Evolutionary conservation across 2,329 filamentous ascomycete species (phyloP).

Genomic region (Cladophialophora carrionii): DNA sequence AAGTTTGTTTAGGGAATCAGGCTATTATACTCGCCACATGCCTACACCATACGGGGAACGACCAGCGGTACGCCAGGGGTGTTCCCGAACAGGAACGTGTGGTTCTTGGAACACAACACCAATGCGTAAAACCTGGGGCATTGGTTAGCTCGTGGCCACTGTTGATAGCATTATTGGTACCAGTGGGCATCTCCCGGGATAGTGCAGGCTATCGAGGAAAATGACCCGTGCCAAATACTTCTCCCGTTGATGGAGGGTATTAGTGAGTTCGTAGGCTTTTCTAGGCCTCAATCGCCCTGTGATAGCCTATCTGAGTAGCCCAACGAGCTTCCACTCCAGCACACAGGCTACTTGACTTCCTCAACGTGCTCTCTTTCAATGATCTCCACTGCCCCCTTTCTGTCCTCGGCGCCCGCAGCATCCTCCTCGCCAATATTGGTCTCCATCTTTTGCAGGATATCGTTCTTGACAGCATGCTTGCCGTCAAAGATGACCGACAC

Average conservation of each 20-base stretch:
- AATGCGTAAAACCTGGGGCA: too few species aligned
- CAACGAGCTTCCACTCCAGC: not conserved
- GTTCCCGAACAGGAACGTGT: too few species aligned
- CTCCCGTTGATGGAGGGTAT: not conserved
- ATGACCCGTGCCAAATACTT: not conserved
- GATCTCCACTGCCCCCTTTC: slow-evolving; percentile 19
- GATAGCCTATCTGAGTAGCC: too few species aligned
- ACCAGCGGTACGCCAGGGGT: not conserved
- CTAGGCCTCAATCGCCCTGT: not conserved
- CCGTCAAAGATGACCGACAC: slow-evolving; percentile 22
- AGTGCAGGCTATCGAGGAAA: not conserved
- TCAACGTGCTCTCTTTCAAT: slow-evolving; percentile 19
- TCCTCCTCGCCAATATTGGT: slow-evolving; percentile 21
- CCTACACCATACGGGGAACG: not conserved
- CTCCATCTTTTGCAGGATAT: slow-evolving; percentile 23
- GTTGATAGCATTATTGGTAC: too few species aligned
- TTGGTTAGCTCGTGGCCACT: too few species aligned
- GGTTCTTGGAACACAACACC: not conserved
- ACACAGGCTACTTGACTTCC: slow-evolving; percentile 6
- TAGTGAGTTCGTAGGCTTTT: not conserved
- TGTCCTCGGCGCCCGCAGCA: slow-evolving; percentile 10
- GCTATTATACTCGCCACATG: not conserved
- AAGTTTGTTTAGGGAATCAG: not conserved
- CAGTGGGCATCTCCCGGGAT: not conserved
- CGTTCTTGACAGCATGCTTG: slow-evolving; percentile 23